phyloP scores from a whole-genome alignment of 164 flowering plant species.

The Nymphaea thermarum region DNA sequence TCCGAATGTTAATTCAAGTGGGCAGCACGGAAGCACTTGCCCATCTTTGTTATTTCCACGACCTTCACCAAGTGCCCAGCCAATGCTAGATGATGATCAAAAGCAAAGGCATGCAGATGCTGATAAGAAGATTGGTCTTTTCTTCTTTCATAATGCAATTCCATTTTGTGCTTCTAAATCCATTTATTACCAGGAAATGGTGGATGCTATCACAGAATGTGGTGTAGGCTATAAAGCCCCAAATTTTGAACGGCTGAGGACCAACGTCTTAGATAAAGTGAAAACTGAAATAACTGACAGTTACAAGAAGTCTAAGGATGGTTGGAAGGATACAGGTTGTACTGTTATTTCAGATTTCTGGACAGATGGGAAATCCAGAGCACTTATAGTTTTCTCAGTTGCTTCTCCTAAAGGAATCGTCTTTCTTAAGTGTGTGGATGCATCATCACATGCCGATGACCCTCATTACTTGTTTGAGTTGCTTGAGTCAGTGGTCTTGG shows the following conservation, averaged over 20 bases:
- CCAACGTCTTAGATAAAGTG: constrained; percentile 38
- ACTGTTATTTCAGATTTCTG: constrained; percentile 50
- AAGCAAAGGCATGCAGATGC: constrained; percentile 44
- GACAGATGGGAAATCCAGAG: constrained; percentile 40
- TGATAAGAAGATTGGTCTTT: constrained; percentile 44
- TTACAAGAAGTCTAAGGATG: constrained; percentile 29
- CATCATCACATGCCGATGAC: constrained; percentile 44
- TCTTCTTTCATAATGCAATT: constrained; percentile 53
- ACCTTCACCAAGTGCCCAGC: constrained; percentile 33
- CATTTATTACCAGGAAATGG: constrained; percentile 51
- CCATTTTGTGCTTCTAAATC: constrained; percentile 59
- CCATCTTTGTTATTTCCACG: constrained; percentile 42
- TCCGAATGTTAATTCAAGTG: constrained; percentile 45
- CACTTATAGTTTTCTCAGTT: constrained; percentile 39
- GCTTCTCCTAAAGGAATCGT: constrained; percentile 45
- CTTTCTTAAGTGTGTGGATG: constrained; percentile 51
- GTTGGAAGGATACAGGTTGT: constrained; percentile 60
- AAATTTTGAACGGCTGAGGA: constrained; percentile 38
- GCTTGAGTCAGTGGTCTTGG: constrained; percentile 46
- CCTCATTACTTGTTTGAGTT: constrained; percentile 39
- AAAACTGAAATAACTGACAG: constrained; percentile 37
- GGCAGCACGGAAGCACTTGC: constrained; percentile 43
- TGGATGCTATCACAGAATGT: constrained; percentile 52
- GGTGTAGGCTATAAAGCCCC: constrained; percentile 60
- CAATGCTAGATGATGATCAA: constrained; percentile 28